Percentiles rank a stretch among this genome's conserved stretches.
Evolutionary conservation across 176 grass and related monocot species (phyloP).

Genomic region (Hyparrhenia diplandra): DNA sequence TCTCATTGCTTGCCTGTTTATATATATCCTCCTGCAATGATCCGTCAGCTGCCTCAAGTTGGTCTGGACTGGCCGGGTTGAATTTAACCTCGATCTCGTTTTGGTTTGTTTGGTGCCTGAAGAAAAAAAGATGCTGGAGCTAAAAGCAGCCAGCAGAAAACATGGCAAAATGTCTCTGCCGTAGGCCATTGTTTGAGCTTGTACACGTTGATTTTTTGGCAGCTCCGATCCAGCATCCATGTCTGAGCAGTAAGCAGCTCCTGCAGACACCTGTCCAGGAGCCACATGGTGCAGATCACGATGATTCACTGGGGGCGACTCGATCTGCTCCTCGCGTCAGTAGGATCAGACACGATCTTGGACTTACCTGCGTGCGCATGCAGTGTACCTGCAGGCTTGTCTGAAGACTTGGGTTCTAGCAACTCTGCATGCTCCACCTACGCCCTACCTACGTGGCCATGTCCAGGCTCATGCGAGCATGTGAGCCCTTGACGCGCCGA

Average conservation of each 20-base stretch:
- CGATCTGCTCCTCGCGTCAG: neutral
- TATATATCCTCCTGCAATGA: neutral
- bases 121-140: neutral
- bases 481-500: constrained; percentile 7
- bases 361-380: constrained; percentile 23
- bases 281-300: neutral
- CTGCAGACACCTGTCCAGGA: neutral
- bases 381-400: constrained; percentile 19
- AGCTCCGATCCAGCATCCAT: neutral
- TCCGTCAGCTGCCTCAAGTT: neutral
- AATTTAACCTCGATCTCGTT: too few relatives aligned
- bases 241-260: neutral
- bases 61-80: too few relatives aligned
- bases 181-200: neutral
- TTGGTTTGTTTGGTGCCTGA: neutral
- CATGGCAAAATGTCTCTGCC: constrained; percentile 14
- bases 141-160: constrained; percentile 1
- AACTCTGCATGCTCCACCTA: neutral
- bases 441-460: constrained; percentile 17
- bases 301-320: too few relatives aligned
- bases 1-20: neutral
- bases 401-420: neutral
- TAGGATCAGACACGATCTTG: constrained; percentile 23
- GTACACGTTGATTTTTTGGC: neutral
- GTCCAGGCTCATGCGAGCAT: constrained; percentile 8